Evolutionary conservation across 1,284 basidiomycete genomes (phyloP).

Genomic region (Ganoderma resinaceum): DNA sequence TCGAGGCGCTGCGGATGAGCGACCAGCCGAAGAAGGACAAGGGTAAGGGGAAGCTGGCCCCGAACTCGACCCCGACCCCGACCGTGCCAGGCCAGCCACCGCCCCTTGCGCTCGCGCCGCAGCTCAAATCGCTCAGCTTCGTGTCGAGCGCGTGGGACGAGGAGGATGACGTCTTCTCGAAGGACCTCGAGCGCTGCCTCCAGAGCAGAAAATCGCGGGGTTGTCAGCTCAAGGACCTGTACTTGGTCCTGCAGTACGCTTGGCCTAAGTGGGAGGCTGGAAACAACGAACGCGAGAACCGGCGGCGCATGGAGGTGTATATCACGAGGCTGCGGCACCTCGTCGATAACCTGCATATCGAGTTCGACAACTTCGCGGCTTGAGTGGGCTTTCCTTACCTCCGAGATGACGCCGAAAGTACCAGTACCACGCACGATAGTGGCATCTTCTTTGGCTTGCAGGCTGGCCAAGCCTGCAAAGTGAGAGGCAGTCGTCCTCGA

Average conservation of each 20-base stretch:
- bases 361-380: neutral
- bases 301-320: neutral
- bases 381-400: neutral
- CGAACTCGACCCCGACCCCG: neutral
- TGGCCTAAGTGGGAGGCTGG: neutral
- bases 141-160: neutral
- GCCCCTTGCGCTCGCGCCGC: neutral
- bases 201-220: neutral
- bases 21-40: neutral
- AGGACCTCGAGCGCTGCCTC: conserved; percentile 1
- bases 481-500: too few species aligned
- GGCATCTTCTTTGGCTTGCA: neutral
- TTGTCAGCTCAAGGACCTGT: neutral
- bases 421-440: neutral
- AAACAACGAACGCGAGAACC: neutral
- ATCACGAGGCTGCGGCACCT: neutral
- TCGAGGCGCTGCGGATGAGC: conserved; percentile 10
- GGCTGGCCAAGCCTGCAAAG: neutral
- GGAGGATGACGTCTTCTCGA: neutral
- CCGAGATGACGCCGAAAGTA: neutral
- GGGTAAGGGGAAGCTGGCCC: neutral
- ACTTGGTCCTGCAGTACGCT: neutral
- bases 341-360: neutral
- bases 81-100: neutral
- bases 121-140: conserved; percentile 1